These are phyloP conservation scores for Botrytis byssoidea DNA, from an alignment of 2,329 filamentous ascomycete genomes.

Conservation along the genomic window DNA sequence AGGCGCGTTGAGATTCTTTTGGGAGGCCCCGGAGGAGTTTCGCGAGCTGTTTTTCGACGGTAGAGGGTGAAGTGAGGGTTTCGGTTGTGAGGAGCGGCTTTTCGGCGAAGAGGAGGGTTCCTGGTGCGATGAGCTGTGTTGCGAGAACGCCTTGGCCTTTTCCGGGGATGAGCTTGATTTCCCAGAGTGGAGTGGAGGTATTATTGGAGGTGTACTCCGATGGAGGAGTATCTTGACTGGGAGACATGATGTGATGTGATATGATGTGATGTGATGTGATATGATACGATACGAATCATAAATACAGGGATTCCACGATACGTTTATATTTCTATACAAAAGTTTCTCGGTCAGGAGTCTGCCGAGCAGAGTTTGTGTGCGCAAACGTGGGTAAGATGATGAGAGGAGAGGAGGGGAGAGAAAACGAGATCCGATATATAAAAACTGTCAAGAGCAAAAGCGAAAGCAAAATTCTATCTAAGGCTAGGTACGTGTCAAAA, in stretches of 20 bases:
- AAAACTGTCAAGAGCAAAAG: background rate
- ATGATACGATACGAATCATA: background rate
- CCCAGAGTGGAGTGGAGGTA: conserved; percentile 25
- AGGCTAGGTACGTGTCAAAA: background rate
- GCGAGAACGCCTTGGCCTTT: conserved; percentile 37
- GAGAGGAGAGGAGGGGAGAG: no score
- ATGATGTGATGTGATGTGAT: background rate
- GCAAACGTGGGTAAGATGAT: background rate
- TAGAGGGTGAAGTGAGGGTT: conserved; percentile 27
- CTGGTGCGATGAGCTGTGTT: conserved; percentile 29
- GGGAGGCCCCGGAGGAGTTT: conserved; percentile 26
- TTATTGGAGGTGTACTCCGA: background rate
- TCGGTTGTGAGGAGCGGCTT: conserved; percentile 35
- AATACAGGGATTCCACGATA: background rate
- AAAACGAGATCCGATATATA: background rate
- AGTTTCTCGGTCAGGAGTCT: no score
- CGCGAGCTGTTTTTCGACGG: conserved; percentile 31
- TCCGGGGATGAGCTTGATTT: conserved; percentile 29
- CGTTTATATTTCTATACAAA: background rate
- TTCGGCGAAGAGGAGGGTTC: conserved; percentile 37
- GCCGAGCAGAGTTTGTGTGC: background rate
- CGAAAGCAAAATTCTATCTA: conserved; percentile 4
- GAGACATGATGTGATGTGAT: conserved; percentile 19
- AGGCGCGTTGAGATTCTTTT: conserved; percentile 30
- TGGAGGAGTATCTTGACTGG: conserved; percentile 24